These are phyloP conservation scores for Daedalea quercina DNA, from an alignment of 768 basidiomycete species.

Conservation along the genomic window DNA sequence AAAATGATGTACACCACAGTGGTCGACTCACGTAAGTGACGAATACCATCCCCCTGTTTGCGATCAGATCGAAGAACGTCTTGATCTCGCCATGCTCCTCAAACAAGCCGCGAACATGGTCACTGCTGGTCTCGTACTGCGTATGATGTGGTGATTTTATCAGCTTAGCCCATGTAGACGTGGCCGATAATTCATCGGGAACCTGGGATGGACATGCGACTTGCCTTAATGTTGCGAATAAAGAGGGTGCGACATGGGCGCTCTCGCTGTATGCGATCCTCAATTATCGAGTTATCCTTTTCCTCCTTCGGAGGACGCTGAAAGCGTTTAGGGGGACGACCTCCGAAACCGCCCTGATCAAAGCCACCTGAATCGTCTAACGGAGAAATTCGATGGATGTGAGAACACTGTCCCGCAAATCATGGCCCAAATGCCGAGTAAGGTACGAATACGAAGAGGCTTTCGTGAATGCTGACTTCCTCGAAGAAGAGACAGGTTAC, in stretches of 20 bases:
- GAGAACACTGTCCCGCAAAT: conserved; percentile 9
- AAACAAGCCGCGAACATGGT: conserved; percentile 78
- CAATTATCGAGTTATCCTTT: conserved; percentile 86
- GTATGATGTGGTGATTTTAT: conserved; percentile 10
- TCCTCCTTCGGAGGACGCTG: conserved; percentile 79
- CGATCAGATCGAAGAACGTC: conserved; percentile 93
- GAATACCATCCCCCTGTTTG: conserved; percentile 97
- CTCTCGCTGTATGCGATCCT: conserved; percentile 91
- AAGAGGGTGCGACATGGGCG: conserved; percentile 94
- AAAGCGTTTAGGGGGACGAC: conserved; percentile 37
- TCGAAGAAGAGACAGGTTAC: not conserved
- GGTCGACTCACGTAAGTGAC: conserved; percentile 84
- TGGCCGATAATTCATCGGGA: not conserved
- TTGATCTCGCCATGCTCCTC: conserved; percentile 95
- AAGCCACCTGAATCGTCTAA: conserved; percentile 60
- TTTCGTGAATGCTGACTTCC: not conserved
- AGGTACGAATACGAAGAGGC: not conserved
- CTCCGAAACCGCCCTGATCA: conserved; percentile 40
- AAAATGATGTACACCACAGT: not conserved
- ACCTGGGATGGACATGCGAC: conserved; percentile 25
- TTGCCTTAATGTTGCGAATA: conserved; percentile 97
- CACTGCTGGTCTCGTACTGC: conserved; percentile 87
- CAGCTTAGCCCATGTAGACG: not conserved
- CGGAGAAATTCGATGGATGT: conserved; percentile 27
- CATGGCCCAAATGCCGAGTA: conserved; percentile 1